These are phyloP conservation scores for Ichthyophthirius multifiliis DNA, from an alignment of 169 alveolate genomes.

Conservation along the genomic window DNA sequence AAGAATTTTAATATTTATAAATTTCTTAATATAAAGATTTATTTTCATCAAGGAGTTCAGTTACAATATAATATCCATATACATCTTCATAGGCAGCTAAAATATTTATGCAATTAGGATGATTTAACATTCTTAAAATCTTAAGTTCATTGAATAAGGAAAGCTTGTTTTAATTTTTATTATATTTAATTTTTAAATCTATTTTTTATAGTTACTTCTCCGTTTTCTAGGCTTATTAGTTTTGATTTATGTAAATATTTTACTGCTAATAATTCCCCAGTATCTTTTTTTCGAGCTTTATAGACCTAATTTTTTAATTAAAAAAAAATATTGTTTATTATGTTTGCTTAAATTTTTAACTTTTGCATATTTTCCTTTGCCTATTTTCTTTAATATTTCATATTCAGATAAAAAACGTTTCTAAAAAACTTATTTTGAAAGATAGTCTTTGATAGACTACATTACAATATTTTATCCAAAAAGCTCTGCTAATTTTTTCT, in stretches of 20 bases:
- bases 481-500: neutral
- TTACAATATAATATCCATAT: conserved; percentile 37
- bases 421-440: neutral
- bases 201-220: neutral
- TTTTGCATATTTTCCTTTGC: conserved; percentile 23
- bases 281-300: neutral
- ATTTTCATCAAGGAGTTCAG: conserved; percentile 34
- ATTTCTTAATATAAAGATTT: conserved; percentile 16
- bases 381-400: neutral
- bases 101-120: conserved; percentile 19
- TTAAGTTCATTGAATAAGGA: conserved; percentile 15
- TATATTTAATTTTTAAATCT: neutral
- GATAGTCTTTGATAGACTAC: neutral
- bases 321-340: neutral
- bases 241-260: conserved; percentile 4
- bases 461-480: neutral
- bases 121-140: conserved; percentile 12
- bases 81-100: conserved; percentile 39
- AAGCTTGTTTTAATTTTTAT: too few relatives aligned
- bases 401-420: neutral
- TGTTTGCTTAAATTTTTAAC: neutral
- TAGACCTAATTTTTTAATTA: neutral
- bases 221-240: neutral
- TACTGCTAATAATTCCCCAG: conserved; percentile 11
- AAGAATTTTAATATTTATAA: conserved; percentile 1